Evolutionary conservation across 2,329 filamentous ascomycete genomes (phyloP).

Genomic region (Trichophyton mentagrophytes): DNA sequence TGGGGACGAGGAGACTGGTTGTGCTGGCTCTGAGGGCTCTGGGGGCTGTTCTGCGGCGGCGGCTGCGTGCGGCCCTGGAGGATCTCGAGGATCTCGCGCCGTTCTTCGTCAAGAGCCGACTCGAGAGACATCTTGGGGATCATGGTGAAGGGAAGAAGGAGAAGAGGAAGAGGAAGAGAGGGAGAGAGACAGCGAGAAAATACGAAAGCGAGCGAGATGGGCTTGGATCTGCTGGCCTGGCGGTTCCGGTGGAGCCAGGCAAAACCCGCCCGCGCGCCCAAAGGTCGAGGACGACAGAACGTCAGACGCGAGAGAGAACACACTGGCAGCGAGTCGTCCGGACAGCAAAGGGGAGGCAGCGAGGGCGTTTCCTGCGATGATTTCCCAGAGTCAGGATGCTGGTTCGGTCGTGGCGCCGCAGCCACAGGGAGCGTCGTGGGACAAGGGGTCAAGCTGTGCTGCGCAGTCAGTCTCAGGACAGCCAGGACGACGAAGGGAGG

Average conservation of each 20-base stretch:
- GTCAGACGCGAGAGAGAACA: background rate
- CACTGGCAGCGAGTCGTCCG: background rate
- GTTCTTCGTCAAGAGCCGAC: slow-evolving; percentile 63
- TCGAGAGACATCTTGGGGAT: slow-evolving; percentile 55
- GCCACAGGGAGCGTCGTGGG: background rate
- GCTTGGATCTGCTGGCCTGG: background rate
- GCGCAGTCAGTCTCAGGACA: background rate
- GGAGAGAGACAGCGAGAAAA: background rate
- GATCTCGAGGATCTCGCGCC: slow-evolving; percentile 57
- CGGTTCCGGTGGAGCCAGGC: background rate
- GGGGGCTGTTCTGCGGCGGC: slow-evolving; percentile 8
- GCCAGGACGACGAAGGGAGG: background rate
- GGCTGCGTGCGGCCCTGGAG: slow-evolving; percentile 39
- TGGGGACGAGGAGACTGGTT: slow-evolving; percentile 33
- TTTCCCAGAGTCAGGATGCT: background rate
- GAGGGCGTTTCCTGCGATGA: too few species aligned
- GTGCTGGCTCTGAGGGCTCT: slow-evolving; percentile 20
- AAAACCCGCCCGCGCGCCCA: background rate
- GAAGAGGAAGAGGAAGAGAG: background rate
- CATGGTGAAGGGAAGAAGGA: slow-evolving; percentile 6
- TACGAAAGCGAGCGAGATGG: background rate
- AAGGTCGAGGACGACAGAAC: background rate
- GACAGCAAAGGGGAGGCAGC: background rate
- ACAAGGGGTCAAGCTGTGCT: background rate
- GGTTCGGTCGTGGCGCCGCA: background rate